Percentiles rank a stretch among this genome's conserved stretches.
These are phyloP conservation scores for Allium cepa DNA, from an alignment of 106 monocot genomes.

Conservation along the genomic window DNA sequence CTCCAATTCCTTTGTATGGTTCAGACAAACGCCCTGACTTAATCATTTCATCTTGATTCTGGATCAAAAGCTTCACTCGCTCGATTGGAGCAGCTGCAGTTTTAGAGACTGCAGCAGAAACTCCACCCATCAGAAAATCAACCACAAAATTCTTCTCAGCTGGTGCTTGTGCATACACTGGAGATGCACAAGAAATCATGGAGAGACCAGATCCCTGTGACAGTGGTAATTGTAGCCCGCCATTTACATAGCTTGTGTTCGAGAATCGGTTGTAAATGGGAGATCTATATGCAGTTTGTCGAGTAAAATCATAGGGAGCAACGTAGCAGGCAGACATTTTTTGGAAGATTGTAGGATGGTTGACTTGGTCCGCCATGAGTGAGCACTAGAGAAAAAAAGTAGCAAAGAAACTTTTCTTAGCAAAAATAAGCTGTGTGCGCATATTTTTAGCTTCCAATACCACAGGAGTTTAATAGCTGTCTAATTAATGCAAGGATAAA, in stretches of 20 bases:
- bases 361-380: slow-evolving; percentile 7
- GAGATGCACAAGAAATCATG: slow-evolving; percentile 6
- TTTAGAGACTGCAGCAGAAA: slow-evolving; percentile 36
- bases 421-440: no score
- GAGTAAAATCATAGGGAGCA: not conserved
- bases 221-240: slow-evolving; percentile 10
- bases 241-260: slow-evolving; percentile 15
- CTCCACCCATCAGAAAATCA: slow-evolving; percentile 41
- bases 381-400: not conserved
- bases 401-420: no score
- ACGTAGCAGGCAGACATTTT: not conserved
- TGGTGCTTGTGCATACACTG: slow-evolving; percentile 33
- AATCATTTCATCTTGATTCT: slow-evolving; percentile 24
- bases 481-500: no score
- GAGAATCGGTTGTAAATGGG: slow-evolving; percentile 14
- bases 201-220: slow-evolving; percentile 3
- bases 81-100: slow-evolving; percentile 35
- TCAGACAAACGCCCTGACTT: slow-evolving; percentile 17
- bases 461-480: no score
- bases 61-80: slow-evolving; percentile 19
- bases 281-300: slow-evolving; percentile 7
- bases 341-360: slow-evolving; percentile 1
- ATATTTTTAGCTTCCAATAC: no score
- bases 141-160: slow-evolving; percentile 26
- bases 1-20: slow-evolving; percentile 17